Evolutionary conservation across 352 stramenopile species (phyloP), one percentile per base, ranked within the genome.

Genomic region (Phytophthora agathidicida): DNA sequence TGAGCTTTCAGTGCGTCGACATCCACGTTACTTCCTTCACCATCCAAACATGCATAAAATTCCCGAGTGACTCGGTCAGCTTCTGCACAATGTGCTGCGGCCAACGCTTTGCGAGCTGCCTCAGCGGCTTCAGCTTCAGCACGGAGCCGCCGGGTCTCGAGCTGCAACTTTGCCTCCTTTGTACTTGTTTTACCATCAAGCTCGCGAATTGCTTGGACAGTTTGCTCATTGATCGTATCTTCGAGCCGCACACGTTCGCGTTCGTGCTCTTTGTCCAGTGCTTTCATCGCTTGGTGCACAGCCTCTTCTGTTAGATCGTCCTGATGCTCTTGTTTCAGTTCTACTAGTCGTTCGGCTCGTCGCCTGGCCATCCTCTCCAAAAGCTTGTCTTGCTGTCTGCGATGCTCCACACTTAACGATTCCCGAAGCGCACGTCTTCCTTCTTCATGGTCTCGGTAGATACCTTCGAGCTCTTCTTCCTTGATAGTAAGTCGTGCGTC

Each of bases 341-440:
- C 58, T 0, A 28, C 38, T 30, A 65, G 39, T 23, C 44, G 31
- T 24, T 63, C 60, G 0, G 38, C 42, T 23, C 66, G 50, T 13
- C 60, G 45, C 26, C 50, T 71, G 5, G 51, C 61, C 20, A 65
- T 55, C 2, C 65, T 47, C 20, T 76, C 72, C 11, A 65, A 22
- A 13, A 81, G 31, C 43, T 78, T 81, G 30, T 74, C 62, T 51
- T 68, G 59, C n/a, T 78, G 72, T 9, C 68, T 60, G 19, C 49
- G 39, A 6, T 73, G 56, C 35, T 82, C 73, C 1, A 68, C 44
- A 3, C 43, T 48, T 17, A 82, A 27, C 6, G 70, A 45, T 14
- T 50, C 39, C 11, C 37, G 17, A 8, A 82, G 45, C 11, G 58
- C 51, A 4, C 44, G 44, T 23, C 50, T 61, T 8, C 56, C 47